Evolutionary conservation across 2,329 filamentous ascomycete species (phyloP), one percentile per base, ranked within the genome.

Genomic region (Arthroderma sp.): DNA sequence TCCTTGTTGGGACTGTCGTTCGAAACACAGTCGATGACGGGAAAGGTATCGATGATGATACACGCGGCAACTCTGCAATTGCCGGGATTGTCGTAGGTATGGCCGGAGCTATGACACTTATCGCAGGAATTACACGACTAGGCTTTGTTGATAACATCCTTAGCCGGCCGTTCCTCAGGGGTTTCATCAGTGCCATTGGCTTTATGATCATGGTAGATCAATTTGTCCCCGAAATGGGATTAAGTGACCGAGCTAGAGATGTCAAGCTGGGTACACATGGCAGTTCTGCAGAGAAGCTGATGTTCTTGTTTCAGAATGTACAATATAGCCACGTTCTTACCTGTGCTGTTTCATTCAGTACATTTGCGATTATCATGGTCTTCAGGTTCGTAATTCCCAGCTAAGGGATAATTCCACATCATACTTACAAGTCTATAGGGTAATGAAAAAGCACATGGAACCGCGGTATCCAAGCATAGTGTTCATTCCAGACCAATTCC

Each of bases 151-250:
- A 98, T 68, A 95, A 89, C 66, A 91, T 98, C 9, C 79, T 98
- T 37, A 96, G 91, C 64, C 81, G 89, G 35, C 93, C 93, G 0
- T 97, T 98, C 65, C 74, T 97, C 57, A 80, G 93, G 59, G 93
- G 93, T 0, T 98, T 98, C 74, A 96, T 98, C 72, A 95, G 88
- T 58, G 93, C 93, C 54, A 94, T 98, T 68, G 93, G 93, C 53
- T 88, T 96, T 57, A 91, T 97, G 62, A 97, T 98, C 68, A 83
- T 94, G 39, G 88, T 97, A 37, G 93, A 97, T 70, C 93, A 98
- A 72, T 76, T 95, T 47, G 87, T 96, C 56, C 91, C 91, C 0
- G 90, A 97, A 71, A 79, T 95, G 65, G 93, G 93, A 0, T 78
- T 98, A 21, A 79, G 78, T 38, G 74, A 78, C 1, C 72, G 83